Base-by-base conservation (phyloP, 805 yeast species). In the Cyberlindnera mrakii region DNA sequence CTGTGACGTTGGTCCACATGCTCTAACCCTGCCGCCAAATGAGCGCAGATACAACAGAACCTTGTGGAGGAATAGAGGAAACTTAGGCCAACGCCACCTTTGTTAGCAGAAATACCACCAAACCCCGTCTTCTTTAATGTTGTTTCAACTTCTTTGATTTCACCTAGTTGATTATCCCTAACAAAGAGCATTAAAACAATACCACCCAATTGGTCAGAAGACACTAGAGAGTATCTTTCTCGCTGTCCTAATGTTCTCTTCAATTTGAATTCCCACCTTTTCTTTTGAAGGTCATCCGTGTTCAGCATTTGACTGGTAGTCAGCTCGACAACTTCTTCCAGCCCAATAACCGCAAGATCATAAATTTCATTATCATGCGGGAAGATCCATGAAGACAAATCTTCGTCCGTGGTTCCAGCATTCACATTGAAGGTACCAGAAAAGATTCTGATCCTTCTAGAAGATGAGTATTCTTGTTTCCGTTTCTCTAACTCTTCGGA, bases 11-110 rank as follows among this genome's bases (percentile, higher is more conserved):
- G 96, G 29, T 81, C 85, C 13, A 78, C 71, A 57, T 86, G 81
- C 46, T 80, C 79, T 47, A 83, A 74, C 0, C 99, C 99, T 2
- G 99, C 99, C 1, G 98, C 97, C 44, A 93, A 70, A 68, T 93
- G 99, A 4, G 95, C 80, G 3, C 82, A 80, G 11, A 91, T 78
- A 50, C 91, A 77, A 55, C 96, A 87, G 40, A 93, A 64, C 25
- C 76, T 77, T 10, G 91, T 78, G 29, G 78, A 78, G 13, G 82
- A 78, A 46, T 81, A 74, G 19, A 72, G 66, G 55, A 87, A 72
- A 48, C 90, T 75, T 3, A 84, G 77, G 0, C 85, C 82, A 35
- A 85, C 77, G 2, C 86, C 95, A 4, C 96, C 96, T 60, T 87
- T 81, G 53, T 80, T 81, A 1, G 77, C 83, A 44, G 95, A 81